Conservation (phyloP, 176 grass and related monocot species). For the Triticum urartu region DNA sequence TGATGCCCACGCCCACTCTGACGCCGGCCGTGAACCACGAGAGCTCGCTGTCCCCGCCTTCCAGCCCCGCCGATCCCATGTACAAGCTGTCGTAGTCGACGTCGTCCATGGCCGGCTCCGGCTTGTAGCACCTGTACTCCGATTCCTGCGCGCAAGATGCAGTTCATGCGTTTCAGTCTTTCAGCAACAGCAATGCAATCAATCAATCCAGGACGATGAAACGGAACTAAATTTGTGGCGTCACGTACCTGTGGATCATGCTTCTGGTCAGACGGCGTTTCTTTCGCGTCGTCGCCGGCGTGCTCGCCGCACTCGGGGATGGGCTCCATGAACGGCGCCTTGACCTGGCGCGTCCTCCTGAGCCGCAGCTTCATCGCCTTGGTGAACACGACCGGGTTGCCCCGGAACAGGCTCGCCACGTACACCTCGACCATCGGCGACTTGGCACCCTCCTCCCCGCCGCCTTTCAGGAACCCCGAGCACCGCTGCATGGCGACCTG, state of each 20-base stretch:
- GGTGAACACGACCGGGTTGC: conserved; percentile 63
- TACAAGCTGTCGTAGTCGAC: conserved; percentile 30
- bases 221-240: not conserved
- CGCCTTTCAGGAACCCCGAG: conserved; percentile 29
- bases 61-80: conserved; percentile 3
- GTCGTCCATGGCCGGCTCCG: conserved; percentile 31
- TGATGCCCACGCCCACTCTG: conserved; percentile 73
- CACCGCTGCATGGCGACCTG: conserved; percentile 25
- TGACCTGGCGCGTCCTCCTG: conserved; percentile 27
- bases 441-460: not conserved
- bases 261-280: conserved; percentile 3
- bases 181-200: not conserved
- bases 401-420: conserved; percentile 59
- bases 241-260: conserved; percentile 6
- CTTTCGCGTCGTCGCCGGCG: conserved; percentile 1
- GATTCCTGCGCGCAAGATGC: conserved; percentile 22
- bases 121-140: conserved; percentile 62
- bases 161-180: not conserved
- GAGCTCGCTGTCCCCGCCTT: conserved; percentile 46
- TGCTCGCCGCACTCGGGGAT: conserved; percentile 61
- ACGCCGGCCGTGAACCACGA: conserved; percentile 88
- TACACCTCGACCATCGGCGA: conserved; percentile 61
- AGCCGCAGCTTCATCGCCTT: conserved; percentile 53
- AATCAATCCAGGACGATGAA: not conserved
- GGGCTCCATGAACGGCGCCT: conserved; percentile 41